Evolutionary conservation across 1,284 basidiomycete species (phyloP).

Genomic region (Irpex lacteus): DNA sequence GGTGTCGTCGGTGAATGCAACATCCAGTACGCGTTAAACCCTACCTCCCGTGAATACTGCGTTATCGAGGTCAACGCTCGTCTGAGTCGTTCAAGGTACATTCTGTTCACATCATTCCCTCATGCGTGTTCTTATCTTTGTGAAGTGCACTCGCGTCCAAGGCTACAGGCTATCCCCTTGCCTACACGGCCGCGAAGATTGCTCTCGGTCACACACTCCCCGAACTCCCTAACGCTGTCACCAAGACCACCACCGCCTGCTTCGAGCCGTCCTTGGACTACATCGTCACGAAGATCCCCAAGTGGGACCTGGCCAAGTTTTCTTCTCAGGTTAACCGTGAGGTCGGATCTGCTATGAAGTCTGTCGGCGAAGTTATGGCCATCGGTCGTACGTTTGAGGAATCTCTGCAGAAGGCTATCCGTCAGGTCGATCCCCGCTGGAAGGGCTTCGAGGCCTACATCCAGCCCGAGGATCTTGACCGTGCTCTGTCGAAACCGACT

Average conservation of each 20-base stretch:
- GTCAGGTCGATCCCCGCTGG: conserved; percentile 93
- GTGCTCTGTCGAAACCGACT: conserved; percentile 74
- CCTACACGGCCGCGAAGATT: conserved; percentile 99
- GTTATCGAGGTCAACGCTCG: conserved; percentile 98
- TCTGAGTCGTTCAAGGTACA: conserved; percentile 41
- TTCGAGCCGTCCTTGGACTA: conserved; percentile 99
- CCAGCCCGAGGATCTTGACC: conserved; percentile 82
- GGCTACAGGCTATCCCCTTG: conserved; percentile 98
- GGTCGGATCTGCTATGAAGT: conserved; percentile 98
- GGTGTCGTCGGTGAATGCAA: conserved; percentile 99
- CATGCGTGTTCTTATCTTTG: conserved; percentile 35
- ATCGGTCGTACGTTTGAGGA: conserved; percentile 99
- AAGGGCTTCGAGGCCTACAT: conserved; percentile 82
- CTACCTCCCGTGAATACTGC: conserved; percentile 90
- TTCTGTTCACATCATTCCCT: conserved; percentile 37
- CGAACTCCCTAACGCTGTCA: conserved; percentile 97
- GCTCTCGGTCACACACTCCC: conserved; percentile 98
- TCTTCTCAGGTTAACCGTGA: conserved; percentile 90
- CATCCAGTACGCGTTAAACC: conserved; percentile 98
- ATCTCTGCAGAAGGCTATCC: conserved; percentile 97
- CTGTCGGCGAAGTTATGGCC: conserved; percentile 99
- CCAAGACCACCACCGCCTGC: conserved; percentile 98
- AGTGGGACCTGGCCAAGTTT: conserved; percentile 99
- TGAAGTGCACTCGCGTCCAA: conserved; percentile 89
- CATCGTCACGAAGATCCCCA: conserved; percentile 99